Percentiles rank a stretch among this genome's conserved stretches.
phyloP scores from a whole-genome alignment of 2,329 filamentous ascomycete species.

The Capronia coronata region DNA sequence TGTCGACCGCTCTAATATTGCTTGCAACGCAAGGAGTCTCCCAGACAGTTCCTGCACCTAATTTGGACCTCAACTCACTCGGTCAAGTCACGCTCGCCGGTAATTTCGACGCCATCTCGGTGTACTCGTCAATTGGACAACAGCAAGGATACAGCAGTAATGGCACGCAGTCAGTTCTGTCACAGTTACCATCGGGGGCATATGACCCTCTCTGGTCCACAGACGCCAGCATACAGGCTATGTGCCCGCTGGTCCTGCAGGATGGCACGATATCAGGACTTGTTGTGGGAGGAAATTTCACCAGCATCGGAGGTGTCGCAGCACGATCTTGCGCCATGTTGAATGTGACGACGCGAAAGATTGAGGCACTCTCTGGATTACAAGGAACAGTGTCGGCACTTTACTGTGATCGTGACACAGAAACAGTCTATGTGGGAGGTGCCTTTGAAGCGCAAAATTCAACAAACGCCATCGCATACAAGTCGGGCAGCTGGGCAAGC shows the following conservation, averaged over 20 bases:
- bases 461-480: conserved; percentile 84
- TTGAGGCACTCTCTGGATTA: conserved; percentile 73
- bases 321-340: conserved; percentile 76
- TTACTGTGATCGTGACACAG: conserved; percentile 68
- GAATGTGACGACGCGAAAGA: conserved; percentile 61
- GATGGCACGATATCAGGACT: conserved; percentile 66
- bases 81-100: conserved; percentile 81
- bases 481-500: conserved; percentile 61
- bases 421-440: conserved; percentile 86
- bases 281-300: conserved; percentile 91
- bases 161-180: conserved; percentile 73
- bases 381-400: conserved; percentile 75
- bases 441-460: conserved; percentile 74
- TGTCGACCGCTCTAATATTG: conserved; percentile 16
- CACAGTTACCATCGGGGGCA: conserved; percentile 75
- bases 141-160: conserved; percentile 63
- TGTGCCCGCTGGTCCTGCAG: conserved; percentile 69
- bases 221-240: conserved; percentile 77
- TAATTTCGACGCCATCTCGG: conserved; percentile 83
- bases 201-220: conserved; percentile 68
- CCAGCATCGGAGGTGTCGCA: conserved; percentile 69
- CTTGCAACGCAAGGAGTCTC: conserved; percentile 17
- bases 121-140: conserved; percentile 81
- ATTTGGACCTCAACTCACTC: conserved; percentile 70
- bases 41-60: conserved; percentile 54